phyloP scores from a whole-genome alignment of 169 alveolate species.

The Eimeria acervulina region DNA sequence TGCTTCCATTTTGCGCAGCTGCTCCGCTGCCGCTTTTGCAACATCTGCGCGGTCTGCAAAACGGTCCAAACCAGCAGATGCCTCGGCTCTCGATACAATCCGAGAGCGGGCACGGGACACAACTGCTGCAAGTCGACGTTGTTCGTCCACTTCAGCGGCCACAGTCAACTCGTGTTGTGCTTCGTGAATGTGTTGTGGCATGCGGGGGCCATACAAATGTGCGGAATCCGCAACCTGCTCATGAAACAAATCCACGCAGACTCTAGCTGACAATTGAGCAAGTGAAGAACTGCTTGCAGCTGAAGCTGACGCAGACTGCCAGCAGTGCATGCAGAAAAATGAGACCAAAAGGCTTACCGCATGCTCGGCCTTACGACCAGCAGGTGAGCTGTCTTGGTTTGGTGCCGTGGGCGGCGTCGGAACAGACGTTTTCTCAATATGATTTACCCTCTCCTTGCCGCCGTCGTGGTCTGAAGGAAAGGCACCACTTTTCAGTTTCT shows the following conservation, averaged over 20 bases:
- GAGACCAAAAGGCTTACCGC: not conserved
- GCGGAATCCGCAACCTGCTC: not conserved
- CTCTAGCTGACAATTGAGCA: not conserved
- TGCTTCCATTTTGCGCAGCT: constrained; percentile 9
- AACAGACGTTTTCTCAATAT: not conserved
- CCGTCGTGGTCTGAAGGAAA: not conserved
- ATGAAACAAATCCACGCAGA: not conserved
- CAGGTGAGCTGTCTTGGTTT: constrained; percentile 12
- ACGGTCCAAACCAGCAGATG: not conserved
- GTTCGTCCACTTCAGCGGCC: constrained; percentile 23
- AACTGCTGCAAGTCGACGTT: constrained; percentile 44
- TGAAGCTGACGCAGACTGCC: not conserved
- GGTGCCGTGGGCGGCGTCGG: constrained; percentile 64
- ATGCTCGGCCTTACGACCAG: not conserved
- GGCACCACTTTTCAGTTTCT: not conserved
- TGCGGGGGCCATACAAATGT: not conserved
- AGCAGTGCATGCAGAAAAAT: not conserved
- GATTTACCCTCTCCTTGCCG: not conserved
- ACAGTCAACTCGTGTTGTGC: constrained; percentile 23
- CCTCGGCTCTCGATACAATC: constrained; percentile 35
- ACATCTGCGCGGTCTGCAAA: constrained; percentile 32
- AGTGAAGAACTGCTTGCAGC: not conserved
- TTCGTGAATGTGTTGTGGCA: constrained; percentile 38
- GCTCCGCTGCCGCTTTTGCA: constrained; percentile 58
- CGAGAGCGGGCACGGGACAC: constrained; percentile 56